These are phyloP conservation scores for Salvia hispanica DNA, from an alignment of 257 asterid genomes.

Conservation along the genomic window DNA sequence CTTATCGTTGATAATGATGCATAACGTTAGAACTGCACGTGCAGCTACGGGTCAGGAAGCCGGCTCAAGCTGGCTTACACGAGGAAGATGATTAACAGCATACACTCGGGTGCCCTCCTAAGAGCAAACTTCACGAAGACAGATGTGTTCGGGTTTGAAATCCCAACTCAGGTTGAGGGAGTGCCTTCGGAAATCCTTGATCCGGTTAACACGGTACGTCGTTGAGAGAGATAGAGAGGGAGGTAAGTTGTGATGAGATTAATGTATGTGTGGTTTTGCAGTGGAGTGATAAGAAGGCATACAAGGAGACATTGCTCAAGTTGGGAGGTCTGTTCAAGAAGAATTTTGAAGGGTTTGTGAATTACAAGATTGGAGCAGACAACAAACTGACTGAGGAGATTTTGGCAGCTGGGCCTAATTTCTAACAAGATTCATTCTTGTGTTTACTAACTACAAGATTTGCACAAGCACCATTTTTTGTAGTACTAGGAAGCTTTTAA, in stretches of 20 bases:
- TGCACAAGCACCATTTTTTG: conserved; percentile 1
- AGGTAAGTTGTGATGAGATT: not conserved
- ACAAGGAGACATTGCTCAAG: conserved; percentile 69
- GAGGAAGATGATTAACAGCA: conserved; percentile 82
- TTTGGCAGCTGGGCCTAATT: conserved; percentile 81
- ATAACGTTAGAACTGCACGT: not conserved
- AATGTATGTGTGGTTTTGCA: conserved; percentile 30
- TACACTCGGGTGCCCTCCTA: conserved; percentile 72
- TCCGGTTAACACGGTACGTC: conserved; percentile 70
- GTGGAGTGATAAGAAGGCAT: conserved; percentile 76
- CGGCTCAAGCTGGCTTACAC: conserved; percentile 84
- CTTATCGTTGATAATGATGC: too few relatives aligned
- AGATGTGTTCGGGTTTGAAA: conserved; percentile 70
- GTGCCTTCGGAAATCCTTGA: conserved; percentile 81
- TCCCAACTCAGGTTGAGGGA: conserved; percentile 72
- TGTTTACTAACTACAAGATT: not conserved
- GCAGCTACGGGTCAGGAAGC: conserved; percentile 80
- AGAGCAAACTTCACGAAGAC: conserved; percentile 61
- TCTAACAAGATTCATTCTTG: conserved; percentile 28
- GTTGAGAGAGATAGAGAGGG: not conserved
- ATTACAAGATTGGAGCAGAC: conserved; percentile 73
- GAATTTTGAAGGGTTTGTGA: conserved; percentile 67
- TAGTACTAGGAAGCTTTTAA: not conserved
- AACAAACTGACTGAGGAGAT: conserved; percentile 66
- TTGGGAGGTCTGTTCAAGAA: conserved; percentile 80